Evolutionary conservation across 306 rosid genomes (phyloP), one percentile per base, ranked within the genome.

Genomic region (Cucurbita pepo): DNA sequence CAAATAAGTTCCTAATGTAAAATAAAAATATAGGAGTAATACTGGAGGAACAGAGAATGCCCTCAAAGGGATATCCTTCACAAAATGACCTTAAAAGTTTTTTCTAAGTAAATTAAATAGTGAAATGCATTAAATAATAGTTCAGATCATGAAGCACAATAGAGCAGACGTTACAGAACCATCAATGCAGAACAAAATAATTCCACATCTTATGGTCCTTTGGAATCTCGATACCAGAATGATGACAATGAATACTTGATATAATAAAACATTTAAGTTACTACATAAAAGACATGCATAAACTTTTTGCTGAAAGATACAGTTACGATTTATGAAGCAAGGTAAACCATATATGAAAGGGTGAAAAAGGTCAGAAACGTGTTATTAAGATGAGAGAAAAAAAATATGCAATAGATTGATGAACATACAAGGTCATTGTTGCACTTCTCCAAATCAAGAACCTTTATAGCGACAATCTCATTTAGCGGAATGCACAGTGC

Each of bases 391-490:
- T 10, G 48, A 61, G 18, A 53, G 71, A 53, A 54, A 22, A 55
- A n/a, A 22, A 55, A n/a, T 41, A 48, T 43, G 12, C 55, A 50
- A 13, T 19, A 66, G 55, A 45, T 66, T 21, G 55, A 66, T 19
- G 38, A 7, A 47, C 83, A 22, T 82, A 93, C 98, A 95, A 90
- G 73, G 77, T 88, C 97, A 73, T 83, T 90, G 75, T 78, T 86
- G 86, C 93, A 90, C 79, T 85, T 90, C 75, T 93, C 98, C 60
- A 93, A 86, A 83, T 93, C 97, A 4, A 93, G 88, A 79, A 90
- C 90, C 86, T 93, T 93, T 86, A 93, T 90, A 75, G 97, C 96
- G 67, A 93, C 93, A 74, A 61, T 79, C 80, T 90, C 89, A 38
- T 88, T 83, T 76, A 88, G 84, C 44, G 97, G 97, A 71, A 88